Percentiles rank a stretch among this genome's conserved stretches.
Evolutionary conservation across 2,329 filamentous ascomycete genomes (phyloP).

Genomic region (Calycina herbarum): DNA sequence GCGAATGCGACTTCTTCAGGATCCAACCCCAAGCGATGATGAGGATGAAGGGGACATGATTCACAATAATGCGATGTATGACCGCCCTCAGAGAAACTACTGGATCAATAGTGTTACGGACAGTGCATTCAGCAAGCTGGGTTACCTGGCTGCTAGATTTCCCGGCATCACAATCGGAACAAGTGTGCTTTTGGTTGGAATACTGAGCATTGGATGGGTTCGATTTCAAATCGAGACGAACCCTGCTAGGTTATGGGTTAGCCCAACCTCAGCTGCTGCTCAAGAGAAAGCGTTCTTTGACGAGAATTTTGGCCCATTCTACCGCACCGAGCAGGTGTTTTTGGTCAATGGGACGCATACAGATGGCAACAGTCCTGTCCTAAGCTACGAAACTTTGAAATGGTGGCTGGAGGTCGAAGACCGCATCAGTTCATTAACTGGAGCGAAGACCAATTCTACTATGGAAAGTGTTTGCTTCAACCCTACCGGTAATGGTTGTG

Average conservation of each 20-base stretch:
- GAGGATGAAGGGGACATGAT: slow-evolving; percentile 90
- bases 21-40: slow-evolving; percentile 80
- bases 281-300: slow-evolving; percentile 95
- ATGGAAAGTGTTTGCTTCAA: slow-evolving; percentile 92
- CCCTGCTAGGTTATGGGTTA: slow-evolving; percentile 94
- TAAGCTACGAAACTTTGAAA: slow-evolving; percentile 81
- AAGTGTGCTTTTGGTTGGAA: slow-evolving; percentile 71
- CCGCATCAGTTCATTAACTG: slow-evolving; percentile 71
- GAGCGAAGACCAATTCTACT: slow-evolving; percentile 64
- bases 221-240: slow-evolving; percentile 87
- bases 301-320: slow-evolving; percentile 90
- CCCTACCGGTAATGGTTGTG: slow-evolving; percentile 83
- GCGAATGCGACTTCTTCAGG: slow-evolving; percentile 81
- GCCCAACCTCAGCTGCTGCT: slow-evolving; percentile 85
- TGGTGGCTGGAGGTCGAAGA: slow-evolving; percentile 96
- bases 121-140: slow-evolving; percentile 75
- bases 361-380: slow-evolving; percentile 68
- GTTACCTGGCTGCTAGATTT: slow-evolving; percentile 77
- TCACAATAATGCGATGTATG: slow-evolving; percentile 72
- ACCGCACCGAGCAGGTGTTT: slow-evolving; percentile 89
- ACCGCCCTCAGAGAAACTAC: slow-evolving; percentile 78
- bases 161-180: slow-evolving; percentile 78
- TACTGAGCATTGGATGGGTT: slow-evolving; percentile 86
- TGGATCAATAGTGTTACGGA: slow-evolving; percentile 82
- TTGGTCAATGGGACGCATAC: slow-evolving; percentile 80